Percentiles rank a stretch among this genome's conserved stretches.
Conservation (phyloP, 78 protist genomes). For the Pelomyxa schiedti region DNA sequence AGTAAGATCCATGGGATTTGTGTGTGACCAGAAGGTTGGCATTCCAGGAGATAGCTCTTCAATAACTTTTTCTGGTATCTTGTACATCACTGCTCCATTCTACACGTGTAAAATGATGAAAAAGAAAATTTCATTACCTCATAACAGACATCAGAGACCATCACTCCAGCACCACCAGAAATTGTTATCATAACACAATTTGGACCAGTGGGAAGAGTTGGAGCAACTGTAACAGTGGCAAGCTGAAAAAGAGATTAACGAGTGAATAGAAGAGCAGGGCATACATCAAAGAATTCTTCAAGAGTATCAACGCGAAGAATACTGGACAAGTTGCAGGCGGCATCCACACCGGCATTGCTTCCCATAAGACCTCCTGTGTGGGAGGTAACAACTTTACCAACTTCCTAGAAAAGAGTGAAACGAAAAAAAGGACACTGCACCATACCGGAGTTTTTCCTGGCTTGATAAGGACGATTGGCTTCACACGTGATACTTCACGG, state of each 20-base stretch:
- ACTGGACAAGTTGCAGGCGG: not conserved
- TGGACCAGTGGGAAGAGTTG: not conserved
- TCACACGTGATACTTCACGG: not conserved
- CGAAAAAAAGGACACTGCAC: too few species aligned
- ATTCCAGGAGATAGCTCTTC: not conserved
- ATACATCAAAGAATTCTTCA: not conserved
- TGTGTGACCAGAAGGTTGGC: not conserved
- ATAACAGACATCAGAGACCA: not conserved
- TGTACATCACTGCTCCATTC: too few species aligned
- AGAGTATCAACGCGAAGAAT: not conserved
- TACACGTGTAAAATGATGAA: too few species aligned
- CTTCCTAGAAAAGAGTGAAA: too few species aligned
- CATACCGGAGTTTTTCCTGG: not conserved
- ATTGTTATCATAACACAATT: not conserved
- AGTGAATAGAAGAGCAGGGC: not conserved
- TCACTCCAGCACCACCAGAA: not conserved
- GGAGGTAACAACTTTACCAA: not conserved
- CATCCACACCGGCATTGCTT: not conserved
- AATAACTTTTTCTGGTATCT: too few species aligned
- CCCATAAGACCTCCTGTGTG: not conserved
- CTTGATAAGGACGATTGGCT: not conserved
- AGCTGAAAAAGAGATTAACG: too few species aligned
- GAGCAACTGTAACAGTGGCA: too few species aligned
- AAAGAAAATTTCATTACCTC: too few species aligned
- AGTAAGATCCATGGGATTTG: not conserved